Evolutionary conservation across 1,284 basidiomycete species (phyloP), one percentile per base, ranked within the genome.

Genomic region (Singerocomus inundabilis): DNA sequence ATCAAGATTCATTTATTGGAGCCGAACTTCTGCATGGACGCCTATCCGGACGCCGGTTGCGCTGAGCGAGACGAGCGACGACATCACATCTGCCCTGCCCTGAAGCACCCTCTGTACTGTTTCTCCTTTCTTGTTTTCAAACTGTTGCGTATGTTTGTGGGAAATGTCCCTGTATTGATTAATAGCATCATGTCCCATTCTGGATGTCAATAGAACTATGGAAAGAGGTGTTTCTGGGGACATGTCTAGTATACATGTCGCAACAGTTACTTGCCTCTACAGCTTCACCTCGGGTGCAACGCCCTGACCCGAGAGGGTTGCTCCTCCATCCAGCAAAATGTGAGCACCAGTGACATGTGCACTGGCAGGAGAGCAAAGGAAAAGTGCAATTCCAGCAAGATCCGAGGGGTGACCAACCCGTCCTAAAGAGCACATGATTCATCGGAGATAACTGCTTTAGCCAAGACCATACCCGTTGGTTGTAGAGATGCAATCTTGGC

Each of bases 331-430:
- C 15, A 91, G 64, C 1, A 84, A 61, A 37, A 82, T 86, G 44
- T 87, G 84, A 16, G 80, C 77, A 7, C 89, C 89, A 1, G 88
- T 89, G 34, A 90, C 73, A 62, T 90, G 88, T 2, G 85, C 77
- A 6, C 81, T 79, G 0, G 86, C 88, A 0, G 83, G 79, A 24
- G 85, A 87, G 6, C 80, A 75, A 16, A 92, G 76, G 76, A 91
- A 91, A 28, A 92, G 70, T 5, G 80, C 78, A 5, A 89, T 68
- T 6, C 91, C 91, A 18, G 85, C 90, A 58, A 91, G 80, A 59
- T 93, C 91, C 47, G 80, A 73, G 3, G 88, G 77, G 10, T 71
- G 67, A 6, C 91, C 90, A 44, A 80, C 71, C 6, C 90, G 84
- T 24, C 86, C 87, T 84, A 52, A 21, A 48, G 11, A 30, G 48